Evolutionary conservation across 352 stramenopile species (phyloP).

Genomic region (Phytophthora pistaciae): DNA sequence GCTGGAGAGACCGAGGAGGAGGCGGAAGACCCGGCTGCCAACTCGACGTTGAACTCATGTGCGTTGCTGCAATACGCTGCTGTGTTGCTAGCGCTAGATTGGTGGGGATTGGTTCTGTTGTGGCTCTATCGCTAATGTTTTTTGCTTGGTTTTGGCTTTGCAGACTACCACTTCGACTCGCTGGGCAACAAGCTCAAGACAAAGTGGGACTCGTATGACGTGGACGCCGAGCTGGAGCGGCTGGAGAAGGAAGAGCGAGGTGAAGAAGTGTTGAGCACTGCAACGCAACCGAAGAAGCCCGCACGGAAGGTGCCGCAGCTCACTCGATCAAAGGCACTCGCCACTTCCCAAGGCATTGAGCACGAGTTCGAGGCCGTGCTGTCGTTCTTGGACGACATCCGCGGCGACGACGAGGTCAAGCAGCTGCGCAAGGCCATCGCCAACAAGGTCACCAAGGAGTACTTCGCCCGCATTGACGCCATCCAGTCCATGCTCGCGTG

Average conservation of each 20-base stretch:
- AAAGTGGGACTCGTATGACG: slow-evolving; percentile 87
- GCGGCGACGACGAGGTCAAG: slow-evolving; percentile 71
- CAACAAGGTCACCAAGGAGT: slow-evolving; percentile 69
- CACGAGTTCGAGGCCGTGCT: slow-evolving; percentile 84
- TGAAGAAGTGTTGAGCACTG: background rate
- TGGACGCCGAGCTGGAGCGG: slow-evolving; percentile 77
- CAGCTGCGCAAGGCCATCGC: slow-evolving; percentile 77
- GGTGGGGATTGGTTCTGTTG: background rate
- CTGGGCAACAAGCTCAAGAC: slow-evolving; percentile 89
- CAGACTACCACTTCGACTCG: slow-evolving; percentile 90
- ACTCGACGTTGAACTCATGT: slow-evolving; percentile 80
- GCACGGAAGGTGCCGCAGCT: slow-evolving; percentile 18
- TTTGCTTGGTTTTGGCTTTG: slow-evolving; percentile 1
- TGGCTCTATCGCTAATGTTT: slow-evolving; percentile 8
- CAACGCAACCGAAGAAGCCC: slow-evolving; percentile 6
- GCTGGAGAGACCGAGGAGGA: slow-evolving; percentile 11
- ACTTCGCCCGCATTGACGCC: slow-evolving; percentile 74
- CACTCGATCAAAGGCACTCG: slow-evolving; percentile 56
- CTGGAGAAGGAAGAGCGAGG: slow-evolving; percentile 66
- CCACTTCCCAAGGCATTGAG: slow-evolving; percentile 59
- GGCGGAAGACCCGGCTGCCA: slow-evolving; percentile 25
- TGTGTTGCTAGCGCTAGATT: background rate
- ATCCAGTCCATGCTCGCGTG: slow-evolving; percentile 46
- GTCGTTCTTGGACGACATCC: slow-evolving; percentile 78
- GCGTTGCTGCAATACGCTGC: slow-evolving; percentile 3